phyloP scores from a whole-genome alignment of 2,329 filamentous ascomycete genomes.

The Harringtonia lauricola region DNA sequence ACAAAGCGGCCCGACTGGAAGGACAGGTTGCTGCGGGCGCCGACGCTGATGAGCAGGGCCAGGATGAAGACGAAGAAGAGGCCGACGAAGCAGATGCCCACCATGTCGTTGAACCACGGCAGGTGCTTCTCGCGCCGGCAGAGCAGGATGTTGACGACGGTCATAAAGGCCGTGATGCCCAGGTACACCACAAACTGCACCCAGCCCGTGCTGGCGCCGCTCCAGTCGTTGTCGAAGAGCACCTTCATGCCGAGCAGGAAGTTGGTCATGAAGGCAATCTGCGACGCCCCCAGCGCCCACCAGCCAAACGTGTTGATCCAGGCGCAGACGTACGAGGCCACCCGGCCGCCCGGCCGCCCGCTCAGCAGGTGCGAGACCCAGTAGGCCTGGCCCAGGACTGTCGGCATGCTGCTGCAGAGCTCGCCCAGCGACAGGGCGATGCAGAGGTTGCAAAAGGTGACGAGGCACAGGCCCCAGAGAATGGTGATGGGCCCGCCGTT shows the following conservation, averaged over 20 bases:
- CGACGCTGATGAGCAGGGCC: constrained; percentile 14
- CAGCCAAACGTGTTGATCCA: constrained; percentile 13
- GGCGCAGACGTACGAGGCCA: constrained; percentile 9
- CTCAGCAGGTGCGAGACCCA: constrained; percentile 36
- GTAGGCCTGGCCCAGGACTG: constrained; percentile 47
- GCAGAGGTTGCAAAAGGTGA: constrained; percentile 58
- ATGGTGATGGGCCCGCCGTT: constrained; percentile 60
- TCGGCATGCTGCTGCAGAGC: constrained; percentile 47
- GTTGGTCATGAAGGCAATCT: constrained; percentile 11
- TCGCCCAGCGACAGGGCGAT: constrained; percentile 52
- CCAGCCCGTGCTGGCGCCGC: constrained; percentile 8
- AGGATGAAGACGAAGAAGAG: constrained; percentile 24
- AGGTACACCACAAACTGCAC: constrained; percentile 40
- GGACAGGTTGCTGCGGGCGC: constrained; percentile 11
- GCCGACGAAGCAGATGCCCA: constrained; percentile 30
- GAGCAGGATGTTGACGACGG: constrained; percentile 17
- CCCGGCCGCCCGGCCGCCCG: constrained; percentile 16
- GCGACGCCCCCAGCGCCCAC: constrained; percentile 11
- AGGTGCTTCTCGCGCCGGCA: constrained; percentile 36
- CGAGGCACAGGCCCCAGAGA: constrained; percentile 61
- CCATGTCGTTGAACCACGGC: constrained; percentile 44
- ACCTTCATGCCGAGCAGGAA: constrained; percentile 11
- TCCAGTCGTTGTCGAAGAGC: constrained; percentile 9
- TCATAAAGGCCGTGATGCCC: constrained; percentile 21
- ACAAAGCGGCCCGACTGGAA: constrained; percentile 16